phyloP scores from a whole-genome alignment of 805 yeast genomes.

The Schizosaccharomyces octosporus region DNA sequence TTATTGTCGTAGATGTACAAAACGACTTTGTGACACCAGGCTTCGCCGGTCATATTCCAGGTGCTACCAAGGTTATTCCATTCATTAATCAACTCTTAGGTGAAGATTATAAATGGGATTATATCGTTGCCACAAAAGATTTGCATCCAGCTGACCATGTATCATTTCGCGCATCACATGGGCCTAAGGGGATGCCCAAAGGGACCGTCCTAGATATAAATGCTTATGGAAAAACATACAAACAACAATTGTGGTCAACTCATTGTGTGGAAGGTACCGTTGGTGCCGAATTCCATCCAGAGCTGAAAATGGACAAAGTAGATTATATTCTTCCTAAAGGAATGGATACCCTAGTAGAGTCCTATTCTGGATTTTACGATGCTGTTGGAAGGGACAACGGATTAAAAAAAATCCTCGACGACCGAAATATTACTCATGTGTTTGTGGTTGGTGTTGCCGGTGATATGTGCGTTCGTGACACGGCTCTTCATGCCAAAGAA shows the following conservation, averaged over 20 bases:
- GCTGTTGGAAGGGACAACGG: neutral
- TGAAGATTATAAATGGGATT: neutral
- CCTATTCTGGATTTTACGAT: constrained; percentile 1
- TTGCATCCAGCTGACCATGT: constrained; percentile 1
- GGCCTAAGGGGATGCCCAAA: neutral
- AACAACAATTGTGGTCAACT: neutral
- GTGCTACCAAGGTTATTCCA: neutral
- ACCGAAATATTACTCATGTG: neutral
- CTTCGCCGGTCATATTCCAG: neutral
- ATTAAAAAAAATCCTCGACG: neutral
- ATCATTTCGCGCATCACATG: neutral
- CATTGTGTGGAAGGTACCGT: neutral
- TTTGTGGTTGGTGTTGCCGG: neutral
- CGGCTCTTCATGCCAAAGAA: neutral
- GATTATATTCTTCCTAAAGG: neutral
- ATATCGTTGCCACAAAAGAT: constrained; percentile 1
- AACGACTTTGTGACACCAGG: neutral
- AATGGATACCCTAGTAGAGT: neutral
- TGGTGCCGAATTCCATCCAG: neutral
- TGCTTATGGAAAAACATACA: neutral
- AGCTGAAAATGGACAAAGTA: neutral
- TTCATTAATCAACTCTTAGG: neutral
- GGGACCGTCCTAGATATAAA: neutral
- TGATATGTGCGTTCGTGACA: neutral
- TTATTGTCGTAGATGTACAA: constrained; percentile 1